These are phyloP conservation scores for Xylaria sp. DNA, from an alignment of 495 filamentous ascomycete species.

Conservation along the genomic window DNA sequence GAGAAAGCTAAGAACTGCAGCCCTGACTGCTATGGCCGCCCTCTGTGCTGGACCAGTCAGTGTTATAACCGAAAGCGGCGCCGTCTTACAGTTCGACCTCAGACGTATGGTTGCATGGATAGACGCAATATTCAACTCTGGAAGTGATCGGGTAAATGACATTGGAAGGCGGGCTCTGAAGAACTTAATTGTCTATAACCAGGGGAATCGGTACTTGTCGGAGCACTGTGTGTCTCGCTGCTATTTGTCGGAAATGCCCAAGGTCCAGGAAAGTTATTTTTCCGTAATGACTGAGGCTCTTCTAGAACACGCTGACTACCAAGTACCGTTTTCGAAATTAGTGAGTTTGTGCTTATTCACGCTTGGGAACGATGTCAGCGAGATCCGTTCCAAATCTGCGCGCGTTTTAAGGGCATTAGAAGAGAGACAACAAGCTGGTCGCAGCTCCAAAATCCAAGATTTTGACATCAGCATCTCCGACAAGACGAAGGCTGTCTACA, in stretches of 20 bases:
- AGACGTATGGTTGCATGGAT: conserved; percentile 93
- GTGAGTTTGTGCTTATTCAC: conserved; percentile 88
- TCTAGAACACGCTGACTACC: conserved; percentile 77
- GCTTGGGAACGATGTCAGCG: conserved; percentile 86
- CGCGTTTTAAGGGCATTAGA: conserved; percentile 84
- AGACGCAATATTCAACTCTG: conserved; percentile 87
- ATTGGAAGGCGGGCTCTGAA: conserved; percentile 90
- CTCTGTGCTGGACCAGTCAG: conserved; percentile 92
- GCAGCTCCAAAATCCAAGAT: conserved; percentile 89
- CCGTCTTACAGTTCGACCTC: conserved; percentile 87
- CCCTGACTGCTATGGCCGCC: conserved; percentile 93
- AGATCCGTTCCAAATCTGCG: conserved; percentile 86
- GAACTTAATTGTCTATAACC: conserved; percentile 90
- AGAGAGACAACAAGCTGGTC: conserved; percentile 71
- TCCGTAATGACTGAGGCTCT: conserved; percentile 89
- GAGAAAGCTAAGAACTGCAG: conserved; percentile 85
- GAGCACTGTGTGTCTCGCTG: conserved; percentile 89
- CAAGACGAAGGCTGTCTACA: conserved; percentile 97
- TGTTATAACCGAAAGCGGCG: conserved; percentile 82
- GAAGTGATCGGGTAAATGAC: conserved; percentile 87
- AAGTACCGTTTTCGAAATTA: conserved; percentile 87
- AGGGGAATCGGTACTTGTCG: conserved; percentile 79
- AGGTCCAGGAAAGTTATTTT: conserved; percentile 93
- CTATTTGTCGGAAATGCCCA: conserved; percentile 77
- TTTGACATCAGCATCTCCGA: conserved; percentile 98